These are phyloP conservation scores for Calonectria hawksworthii DNA, from an alignment of 2,329 filamentous ascomycete species.

Conservation along the genomic window DNA sequence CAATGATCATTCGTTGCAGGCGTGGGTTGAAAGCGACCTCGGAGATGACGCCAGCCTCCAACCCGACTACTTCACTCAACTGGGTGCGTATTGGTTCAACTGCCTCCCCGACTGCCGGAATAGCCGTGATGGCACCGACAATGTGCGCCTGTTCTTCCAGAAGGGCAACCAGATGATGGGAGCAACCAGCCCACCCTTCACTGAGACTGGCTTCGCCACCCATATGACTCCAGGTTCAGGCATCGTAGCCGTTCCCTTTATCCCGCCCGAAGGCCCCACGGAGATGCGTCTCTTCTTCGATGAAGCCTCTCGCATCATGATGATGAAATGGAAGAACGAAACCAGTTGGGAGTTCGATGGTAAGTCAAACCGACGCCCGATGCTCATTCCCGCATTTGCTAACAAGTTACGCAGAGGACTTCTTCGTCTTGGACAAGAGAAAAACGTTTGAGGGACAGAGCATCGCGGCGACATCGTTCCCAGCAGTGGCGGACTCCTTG, in stretches of 20 bases:
- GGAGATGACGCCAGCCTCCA: not conserved
- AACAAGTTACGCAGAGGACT: not conserved
- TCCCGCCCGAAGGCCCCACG: not conserved
- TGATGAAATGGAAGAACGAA: not conserved
- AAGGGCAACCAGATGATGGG: not conserved
- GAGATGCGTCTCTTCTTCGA: conserved; percentile 12
- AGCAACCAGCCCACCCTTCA: not conserved
- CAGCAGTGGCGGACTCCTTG: not conserved
- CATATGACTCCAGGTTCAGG: not conserved
- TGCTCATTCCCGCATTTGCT: not conserved
- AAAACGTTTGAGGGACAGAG: not conserved
- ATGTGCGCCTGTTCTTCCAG: not conserved
- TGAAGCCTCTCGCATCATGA: not conserved
- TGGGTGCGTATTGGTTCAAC: conserved; percentile 1
- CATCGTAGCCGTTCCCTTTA: not conserved
- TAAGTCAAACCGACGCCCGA: not conserved
- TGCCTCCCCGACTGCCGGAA: not conserved
- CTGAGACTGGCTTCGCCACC: not conserved
- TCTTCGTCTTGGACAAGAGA: not conserved
- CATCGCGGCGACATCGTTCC: not conserved
- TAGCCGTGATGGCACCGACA: not conserved
- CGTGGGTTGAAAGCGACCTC: not conserved
- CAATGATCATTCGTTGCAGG: not conserved
- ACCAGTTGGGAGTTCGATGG: conserved; percentile 1
- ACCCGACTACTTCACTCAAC: not conserved